A percentile compares a stretch with the other conserved stretches of the same genome.
Conservation (phyloP, 2,329 filamentous ascomycete genomes). For the Chaetomium strumarium region DNA sequence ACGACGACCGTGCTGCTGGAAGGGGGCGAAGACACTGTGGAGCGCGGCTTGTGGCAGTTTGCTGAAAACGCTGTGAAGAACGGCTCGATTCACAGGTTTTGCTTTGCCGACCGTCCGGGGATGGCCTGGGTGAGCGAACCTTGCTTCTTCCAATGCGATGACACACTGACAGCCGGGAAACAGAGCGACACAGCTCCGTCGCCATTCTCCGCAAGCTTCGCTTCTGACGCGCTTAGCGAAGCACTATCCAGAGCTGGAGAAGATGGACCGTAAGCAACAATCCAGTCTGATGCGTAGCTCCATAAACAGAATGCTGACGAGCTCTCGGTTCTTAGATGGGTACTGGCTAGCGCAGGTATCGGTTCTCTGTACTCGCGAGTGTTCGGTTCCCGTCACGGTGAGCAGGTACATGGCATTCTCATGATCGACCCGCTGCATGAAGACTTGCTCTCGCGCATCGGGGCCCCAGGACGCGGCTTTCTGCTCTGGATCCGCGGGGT, state of each 20-base stretch:
- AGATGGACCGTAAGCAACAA: slow-evolving; percentile 56
- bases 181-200: slow-evolving; percentile 83
- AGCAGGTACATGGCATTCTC: slow-evolving; percentile 70
- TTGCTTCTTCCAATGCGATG: neutral
- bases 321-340: slow-evolving; percentile 45
- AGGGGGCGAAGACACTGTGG: slow-evolving; percentile 72
- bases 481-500: slow-evolving; percentile 79
- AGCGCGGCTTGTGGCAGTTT: slow-evolving; percentile 73
- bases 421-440: slow-evolving; percentile 88
- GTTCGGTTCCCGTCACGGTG: slow-evolving; percentile 77
- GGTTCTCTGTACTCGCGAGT: slow-evolving; percentile 87
- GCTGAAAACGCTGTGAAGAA: slow-evolving; percentile 70
- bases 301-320: neutral
- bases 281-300: neutral
- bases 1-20: slow-evolving; percentile 82
- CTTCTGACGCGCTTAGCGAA: slow-evolving; percentile 82
- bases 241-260: slow-evolving; percentile 75
- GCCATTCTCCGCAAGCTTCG: slow-evolving; percentile 87
- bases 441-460: slow-evolving; percentile 67
- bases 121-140: slow-evolving; percentile 59
- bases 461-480: slow-evolving; percentile 66
- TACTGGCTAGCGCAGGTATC: slow-evolving; percentile 79
- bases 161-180: neutral
- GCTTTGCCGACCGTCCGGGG: slow-evolving; percentile 91
- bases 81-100: slow-evolving; percentile 80